Percentiles rank a stretch among this genome's conserved stretches.
These are phyloP conservation scores for Trichoderma sp. DNA, from an alignment of 2,329 filamentous ascomycete genomes.

Conservation along the genomic window DNA sequence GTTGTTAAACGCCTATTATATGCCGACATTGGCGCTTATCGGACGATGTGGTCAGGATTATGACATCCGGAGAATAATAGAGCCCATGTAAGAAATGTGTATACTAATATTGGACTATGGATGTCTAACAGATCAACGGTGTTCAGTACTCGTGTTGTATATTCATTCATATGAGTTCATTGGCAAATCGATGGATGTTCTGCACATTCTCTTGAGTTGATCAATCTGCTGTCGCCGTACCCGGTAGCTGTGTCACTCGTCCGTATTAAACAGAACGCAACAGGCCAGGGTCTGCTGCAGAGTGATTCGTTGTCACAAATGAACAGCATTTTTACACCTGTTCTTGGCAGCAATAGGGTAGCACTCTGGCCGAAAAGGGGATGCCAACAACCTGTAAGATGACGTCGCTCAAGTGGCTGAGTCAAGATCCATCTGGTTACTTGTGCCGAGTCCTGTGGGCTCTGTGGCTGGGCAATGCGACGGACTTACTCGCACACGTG, in stretches of 20 bases:
- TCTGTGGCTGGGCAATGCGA: not conserved
- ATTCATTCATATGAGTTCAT: not conserved
- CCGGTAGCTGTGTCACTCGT: not conserved
- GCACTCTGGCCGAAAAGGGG: not conserved
- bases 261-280: not conserved
- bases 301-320: not conserved
- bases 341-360: not conserved
- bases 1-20: not conserved
- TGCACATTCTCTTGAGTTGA: not conserved
- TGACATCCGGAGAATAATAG: not conserved
- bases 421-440: not conserved
- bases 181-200: not conserved
- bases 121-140: not conserved
- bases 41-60: not conserved
- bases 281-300: not conserved
- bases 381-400: not conserved
- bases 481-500: not conserved
- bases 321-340: not conserved
- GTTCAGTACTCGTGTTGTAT: not conserved
- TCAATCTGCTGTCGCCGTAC: not conserved
- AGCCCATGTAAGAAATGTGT: not conserved
- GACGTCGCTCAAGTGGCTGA: constrained; percentile 17
- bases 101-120: too few species aligned
- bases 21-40: not conserved
- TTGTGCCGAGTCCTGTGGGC: not conserved